Percentiles rank a stretch among this genome's conserved stretches.
phyloP scores from a whole-genome alignment of 352 stramenopile genomes.

The Phytophthora agathidicida region DNA sequence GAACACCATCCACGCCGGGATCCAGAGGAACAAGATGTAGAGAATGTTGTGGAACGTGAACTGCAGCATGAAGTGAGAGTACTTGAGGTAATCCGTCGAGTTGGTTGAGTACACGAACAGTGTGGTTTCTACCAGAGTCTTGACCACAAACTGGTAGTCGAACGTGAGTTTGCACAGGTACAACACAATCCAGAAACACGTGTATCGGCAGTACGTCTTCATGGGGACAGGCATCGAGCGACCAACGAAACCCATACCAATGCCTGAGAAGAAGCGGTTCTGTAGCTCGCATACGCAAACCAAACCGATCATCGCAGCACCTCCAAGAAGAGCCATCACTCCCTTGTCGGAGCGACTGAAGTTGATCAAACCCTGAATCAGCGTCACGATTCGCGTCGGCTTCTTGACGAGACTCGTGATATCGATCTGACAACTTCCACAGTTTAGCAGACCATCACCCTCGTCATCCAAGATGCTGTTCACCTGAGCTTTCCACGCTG shows the following conservation, averaged over 20 bases:
- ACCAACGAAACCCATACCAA: slow-evolving; percentile 78
- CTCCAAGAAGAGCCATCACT: slow-evolving; percentile 41
- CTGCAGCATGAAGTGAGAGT: slow-evolving; percentile 89
- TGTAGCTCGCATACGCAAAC: slow-evolving; percentile 70
- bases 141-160: slow-evolving; percentile 88
- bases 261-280: slow-evolving; percentile 76
- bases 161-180: slow-evolving; percentile 85
- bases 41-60: slow-evolving; percentile 77
- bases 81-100: slow-evolving; percentile 71
- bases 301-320: slow-evolving; percentile 63
- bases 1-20: slow-evolving; percentile 86
- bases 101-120: slow-evolving; percentile 82
- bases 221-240: slow-evolving; percentile 79
- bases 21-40: slow-evolving; percentile 84
- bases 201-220: slow-evolving; percentile 77
- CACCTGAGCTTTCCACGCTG: slow-evolving; percentile 49
- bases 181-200: slow-evolving; percentile 84
- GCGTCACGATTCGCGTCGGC: slow-evolving; percentile 44
- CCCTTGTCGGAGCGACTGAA: slow-evolving; percentile 41
- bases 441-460: slow-evolving; percentile 70
- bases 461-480: slow-evolving; percentile 57
- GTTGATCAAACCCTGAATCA: slow-evolving; percentile 61
- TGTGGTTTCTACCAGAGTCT: slow-evolving; percentile 82
- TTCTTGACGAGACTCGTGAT: slow-evolving; percentile 70
- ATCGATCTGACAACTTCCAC: slow-evolving; percentile 70